phyloP scores from a whole-genome alignment of 768 basidiomycete genomes.

The Pulveroboletus sp. region DNA sequence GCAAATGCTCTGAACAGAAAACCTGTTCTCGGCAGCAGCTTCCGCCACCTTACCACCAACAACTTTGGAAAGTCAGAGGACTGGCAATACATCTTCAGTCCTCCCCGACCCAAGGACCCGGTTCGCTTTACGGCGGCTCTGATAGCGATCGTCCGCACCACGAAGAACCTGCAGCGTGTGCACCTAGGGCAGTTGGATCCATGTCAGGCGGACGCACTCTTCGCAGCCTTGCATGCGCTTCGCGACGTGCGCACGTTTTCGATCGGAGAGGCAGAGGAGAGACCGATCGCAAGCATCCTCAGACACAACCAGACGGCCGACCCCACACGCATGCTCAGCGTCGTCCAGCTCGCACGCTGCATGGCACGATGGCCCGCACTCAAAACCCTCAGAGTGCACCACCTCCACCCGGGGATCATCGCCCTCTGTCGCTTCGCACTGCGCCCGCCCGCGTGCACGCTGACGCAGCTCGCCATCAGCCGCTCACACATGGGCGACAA shows the following conservation, averaged over 20 bases:
- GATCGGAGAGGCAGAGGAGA: conserved; percentile 5
- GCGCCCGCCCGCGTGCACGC: conserved; percentile 9
- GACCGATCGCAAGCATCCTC: not conserved
- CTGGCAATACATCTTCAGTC: not conserved
- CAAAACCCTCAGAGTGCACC: conserved; percentile 9
- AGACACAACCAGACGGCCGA: not conserved
- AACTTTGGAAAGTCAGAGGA: conserved; percentile 6
- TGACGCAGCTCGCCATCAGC: conserved; percentile 18
- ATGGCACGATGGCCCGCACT: conserved; percentile 15
- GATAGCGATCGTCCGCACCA: conserved; percentile 15
- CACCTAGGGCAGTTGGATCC: conserved; percentile 15
- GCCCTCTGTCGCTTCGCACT: conserved; percentile 12
- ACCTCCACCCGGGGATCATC: conserved; percentile 11
- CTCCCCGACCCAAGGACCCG: not conserved
- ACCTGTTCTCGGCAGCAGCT: conserved; percentile 9
- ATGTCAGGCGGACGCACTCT: conserved; percentile 8
- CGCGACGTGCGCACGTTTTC: conserved; percentile 10
- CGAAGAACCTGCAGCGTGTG: conserved; percentile 12
- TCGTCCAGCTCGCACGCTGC: conserved; percentile 17
- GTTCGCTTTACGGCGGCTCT: conserved; percentile 15
- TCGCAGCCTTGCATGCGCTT: conserved; percentile 7
- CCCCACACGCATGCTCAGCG: conserved; percentile 5
- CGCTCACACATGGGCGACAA: conserved; percentile 14
- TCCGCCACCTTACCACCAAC: conserved; percentile 18
- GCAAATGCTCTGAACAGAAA: conserved; percentile 15